Conservation (phyloP, 495 filamentous ascomycete genomes). For the Penicillium goetzii region DNA sequence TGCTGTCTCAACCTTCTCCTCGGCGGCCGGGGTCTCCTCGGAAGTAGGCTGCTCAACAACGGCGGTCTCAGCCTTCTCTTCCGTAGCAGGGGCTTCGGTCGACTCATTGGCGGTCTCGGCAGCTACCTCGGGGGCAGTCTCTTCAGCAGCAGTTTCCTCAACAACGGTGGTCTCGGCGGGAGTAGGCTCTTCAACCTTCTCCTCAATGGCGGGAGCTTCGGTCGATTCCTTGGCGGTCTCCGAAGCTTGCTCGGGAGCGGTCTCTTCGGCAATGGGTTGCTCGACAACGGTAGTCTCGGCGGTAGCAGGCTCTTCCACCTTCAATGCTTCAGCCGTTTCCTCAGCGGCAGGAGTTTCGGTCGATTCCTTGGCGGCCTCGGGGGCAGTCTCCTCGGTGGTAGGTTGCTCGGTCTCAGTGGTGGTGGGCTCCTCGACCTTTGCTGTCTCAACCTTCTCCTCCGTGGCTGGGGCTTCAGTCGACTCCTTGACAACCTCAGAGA, state of each 20-base stretch:
- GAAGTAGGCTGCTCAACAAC: not conserved
- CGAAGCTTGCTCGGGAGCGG: constrained; percentile 12
- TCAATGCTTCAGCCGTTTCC: not conserved
- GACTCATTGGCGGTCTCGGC: no score
- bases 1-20: constrained; percentile 3
- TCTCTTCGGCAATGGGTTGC: not conserved
- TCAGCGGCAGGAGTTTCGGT: constrained; percentile 4
- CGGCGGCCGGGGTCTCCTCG: not conserved
- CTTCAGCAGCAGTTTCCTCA: constrained; percentile 10
- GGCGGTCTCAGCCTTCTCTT: not conserved
- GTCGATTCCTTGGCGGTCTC: not conserved
- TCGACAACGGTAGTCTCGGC: constrained; percentile 10
- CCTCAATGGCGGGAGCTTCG: not conserved
- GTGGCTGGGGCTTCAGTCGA: not conserved
- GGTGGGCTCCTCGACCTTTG: not conserved
- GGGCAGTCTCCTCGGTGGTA: not conserved
- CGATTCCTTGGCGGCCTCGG: constrained; percentile 12
- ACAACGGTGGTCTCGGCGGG: not conserved
- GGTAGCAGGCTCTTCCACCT: not conserved
- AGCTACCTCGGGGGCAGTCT: not conserved
- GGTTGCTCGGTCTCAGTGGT: not conserved
- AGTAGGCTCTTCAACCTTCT: constrained; percentile 2
- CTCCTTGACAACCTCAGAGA: not conserved
- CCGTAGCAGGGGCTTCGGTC: no score
- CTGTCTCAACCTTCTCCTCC: constrained; percentile 8